Evolutionary conservation across 108 stramenopile genomes (phyloP).

Genomic region (Pseudonitzschia multiseries): DNA sequence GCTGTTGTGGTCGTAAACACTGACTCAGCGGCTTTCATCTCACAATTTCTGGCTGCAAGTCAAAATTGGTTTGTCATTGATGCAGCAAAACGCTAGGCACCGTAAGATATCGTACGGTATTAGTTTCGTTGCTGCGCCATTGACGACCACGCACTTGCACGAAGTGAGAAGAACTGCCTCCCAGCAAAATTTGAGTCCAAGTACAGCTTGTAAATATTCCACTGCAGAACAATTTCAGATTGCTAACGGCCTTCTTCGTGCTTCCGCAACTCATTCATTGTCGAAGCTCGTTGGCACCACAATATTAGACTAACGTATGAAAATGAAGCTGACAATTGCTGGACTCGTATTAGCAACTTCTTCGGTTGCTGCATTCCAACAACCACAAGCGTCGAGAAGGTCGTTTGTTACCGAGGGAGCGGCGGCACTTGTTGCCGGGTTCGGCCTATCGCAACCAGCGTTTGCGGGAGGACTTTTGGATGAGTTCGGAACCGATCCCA

Average conservation of each 20-base stretch:
- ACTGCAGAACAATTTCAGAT: not conserved
- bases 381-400: conserved; percentile 7
- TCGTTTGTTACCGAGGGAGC: conserved; percentile 12
- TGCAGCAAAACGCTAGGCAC: too few species aligned
- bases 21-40: too few species aligned
- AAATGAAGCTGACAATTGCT: conserved; percentile 13
- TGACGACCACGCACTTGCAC: not conserved
- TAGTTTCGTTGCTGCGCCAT: not conserved
- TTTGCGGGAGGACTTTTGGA: conserved; percentile 59
- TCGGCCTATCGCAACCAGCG: conserved; percentile 10
- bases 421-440: not conserved
- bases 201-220: too few species aligned
- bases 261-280: not conserved
- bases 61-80: too few species aligned
- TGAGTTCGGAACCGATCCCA: conserved; percentile 74
- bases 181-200: too few species aligned
- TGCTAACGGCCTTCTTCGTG: not conserved
- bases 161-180: not conserved
- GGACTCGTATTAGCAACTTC: conserved; percentile 7
- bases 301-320: not conserved
- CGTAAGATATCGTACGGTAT: too few species aligned
- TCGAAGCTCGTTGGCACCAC: not conserved
- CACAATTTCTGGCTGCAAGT: too few species aligned
- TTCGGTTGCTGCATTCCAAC: conserved; percentile 18
- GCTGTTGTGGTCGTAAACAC: too few species aligned